A percentile compares a stretch with the other conserved stretches of the same genome.
Conservation (phyloP, 2,329 filamentous ascomycete species). For the Calonectria honghensis region DNA sequence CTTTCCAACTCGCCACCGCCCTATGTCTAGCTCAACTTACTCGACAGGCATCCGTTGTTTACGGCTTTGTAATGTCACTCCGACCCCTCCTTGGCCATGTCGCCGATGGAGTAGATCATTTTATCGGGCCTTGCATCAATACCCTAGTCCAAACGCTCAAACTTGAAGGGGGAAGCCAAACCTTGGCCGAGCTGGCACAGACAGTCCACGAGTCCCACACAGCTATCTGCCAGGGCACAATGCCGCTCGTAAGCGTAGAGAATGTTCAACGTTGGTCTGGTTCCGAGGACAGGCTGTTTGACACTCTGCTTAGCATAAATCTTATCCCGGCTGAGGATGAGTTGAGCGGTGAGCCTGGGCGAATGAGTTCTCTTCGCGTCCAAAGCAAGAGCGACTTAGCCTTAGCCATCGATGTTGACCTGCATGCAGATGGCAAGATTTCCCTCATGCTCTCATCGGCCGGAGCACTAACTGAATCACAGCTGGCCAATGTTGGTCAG, state of each 20-base stretch:
- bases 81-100: neutral
- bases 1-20: slow-evolving; percentile 14
- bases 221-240: neutral
- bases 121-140: slow-evolving; percentile 11
- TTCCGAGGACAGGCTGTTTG: neutral
- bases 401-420: slow-evolving; percentile 1
- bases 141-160: neutral
- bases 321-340: neutral
- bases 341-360: neutral
- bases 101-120: neutral
- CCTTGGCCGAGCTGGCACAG: neutral
- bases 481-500: neutral
- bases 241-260: slow-evolving; percentile 8
- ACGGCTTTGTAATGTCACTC: slow-evolving; percentile 15
- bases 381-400: slow-evolving; percentile 13
- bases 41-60: neutral
- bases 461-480: neutral
- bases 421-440: slow-evolving; percentile 7
- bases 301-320: slow-evolving; percentile 4
- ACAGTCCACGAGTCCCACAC: neutral
- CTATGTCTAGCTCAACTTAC: neutral
- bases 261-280: slow-evolving; percentile 11
- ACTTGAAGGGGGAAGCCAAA: neutral
- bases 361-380: neutral
- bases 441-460: neutral